Evolutionary conservation across 495 filamentous ascomycete genomes (phyloP).

Genomic region (Tuber magnatum): DNA sequence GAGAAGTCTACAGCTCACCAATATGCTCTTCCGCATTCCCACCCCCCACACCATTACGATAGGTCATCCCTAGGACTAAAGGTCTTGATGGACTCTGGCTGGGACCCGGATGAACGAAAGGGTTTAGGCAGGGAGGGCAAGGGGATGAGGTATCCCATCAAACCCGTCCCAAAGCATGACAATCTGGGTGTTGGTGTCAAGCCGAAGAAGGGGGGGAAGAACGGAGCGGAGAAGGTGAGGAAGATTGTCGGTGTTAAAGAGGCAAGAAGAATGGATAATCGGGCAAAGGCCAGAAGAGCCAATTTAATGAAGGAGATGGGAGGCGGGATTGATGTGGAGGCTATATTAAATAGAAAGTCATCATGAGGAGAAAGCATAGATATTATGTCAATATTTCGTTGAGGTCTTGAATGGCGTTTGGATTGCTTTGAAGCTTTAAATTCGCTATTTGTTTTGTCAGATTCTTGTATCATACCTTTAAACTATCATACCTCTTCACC

Average conservation of each 20-base stretch:
- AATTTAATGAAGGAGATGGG: slow-evolving; percentile 65
- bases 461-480: background rate
- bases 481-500: background rate
- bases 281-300: slow-evolving; percentile 49
- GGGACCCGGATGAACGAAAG: slow-evolving; percentile 71
- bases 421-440: background rate
- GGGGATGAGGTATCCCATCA: slow-evolving; percentile 70
- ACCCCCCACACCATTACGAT: slow-evolving; percentile 77
- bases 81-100: slow-evolving; percentile 70
- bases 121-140: slow-evolving; percentile 67
- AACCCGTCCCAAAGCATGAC: slow-evolving; percentile 63
- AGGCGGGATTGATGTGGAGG: slow-evolving; percentile 53
- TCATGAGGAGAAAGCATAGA: slow-evolving; percentile 43
- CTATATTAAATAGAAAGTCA: slow-evolving; percentile 56
- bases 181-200: slow-evolving; percentile 61
- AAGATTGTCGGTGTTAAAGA: slow-evolving; percentile 42
- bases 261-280: slow-evolving; percentile 37
- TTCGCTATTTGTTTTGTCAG: background rate
- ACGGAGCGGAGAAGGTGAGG: slow-evolving; percentile 36
- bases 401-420: slow-evolving; percentile 10
- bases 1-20: slow-evolving; percentile 74
- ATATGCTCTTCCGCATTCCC: slow-evolving; percentile 67
- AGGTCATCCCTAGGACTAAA: slow-evolving; percentile 68
- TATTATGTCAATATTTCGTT: background rate
- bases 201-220: slow-evolving; percentile 19